phyloP scores from a whole-genome alignment of 2,329 filamentous ascomycete species.

The Ophioceras dolichostomum region DNA sequence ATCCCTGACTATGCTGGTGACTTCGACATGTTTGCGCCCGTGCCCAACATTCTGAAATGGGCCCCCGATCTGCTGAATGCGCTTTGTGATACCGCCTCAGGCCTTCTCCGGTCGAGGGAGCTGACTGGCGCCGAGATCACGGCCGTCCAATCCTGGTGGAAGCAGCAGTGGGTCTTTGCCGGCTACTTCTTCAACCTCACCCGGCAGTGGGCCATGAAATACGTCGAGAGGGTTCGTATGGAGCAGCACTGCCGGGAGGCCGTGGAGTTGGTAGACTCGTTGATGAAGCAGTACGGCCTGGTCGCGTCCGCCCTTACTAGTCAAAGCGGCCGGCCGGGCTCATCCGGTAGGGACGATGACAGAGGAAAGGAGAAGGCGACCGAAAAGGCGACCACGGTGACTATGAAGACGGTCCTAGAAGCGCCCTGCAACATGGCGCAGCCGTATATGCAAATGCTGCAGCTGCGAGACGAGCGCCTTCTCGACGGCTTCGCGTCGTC shows the following conservation, averaged over 20 bases:
- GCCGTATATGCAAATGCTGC: slow-evolving; percentile 76
- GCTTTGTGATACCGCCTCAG: slow-evolving; percentile 42
- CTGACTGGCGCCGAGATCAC: slow-evolving; percentile 49
- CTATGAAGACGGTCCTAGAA: slow-evolving; percentile 41
- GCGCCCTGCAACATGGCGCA: slow-evolving; percentile 50
- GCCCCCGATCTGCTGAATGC: slow-evolving; percentile 43
- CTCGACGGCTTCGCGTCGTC: slow-evolving; percentile 72
- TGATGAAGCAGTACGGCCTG: slow-evolving; percentile 76
- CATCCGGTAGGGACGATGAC: slow-evolving; percentile 9
- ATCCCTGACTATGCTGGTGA: not conserved
- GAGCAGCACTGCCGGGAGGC: slow-evolving; percentile 87
- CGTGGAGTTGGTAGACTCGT: slow-evolving; percentile 81
- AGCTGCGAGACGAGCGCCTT: slow-evolving; percentile 78
- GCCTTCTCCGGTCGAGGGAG: slow-evolving; percentile 40
- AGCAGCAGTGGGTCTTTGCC: slow-evolving; percentile 68
- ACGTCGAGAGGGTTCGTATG: slow-evolving; percentile 65
- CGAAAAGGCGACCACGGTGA: slow-evolving; percentile 20
- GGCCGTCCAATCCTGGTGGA: slow-evolving; percentile 70
- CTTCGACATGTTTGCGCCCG: slow-evolving; percentile 26
- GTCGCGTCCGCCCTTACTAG: slow-evolving; percentile 56
- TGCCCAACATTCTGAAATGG: slow-evolving; percentile 43
- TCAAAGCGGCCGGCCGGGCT: slow-evolving; percentile 8
- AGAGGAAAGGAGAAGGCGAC: slow-evolving; percentile 14
- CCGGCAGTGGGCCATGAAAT: slow-evolving; percentile 65
- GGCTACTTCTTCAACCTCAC: slow-evolving; percentile 73